Conservation (phyloP, 192 early-diverging fungal species). For the Backusella liffmaniae region DNA sequence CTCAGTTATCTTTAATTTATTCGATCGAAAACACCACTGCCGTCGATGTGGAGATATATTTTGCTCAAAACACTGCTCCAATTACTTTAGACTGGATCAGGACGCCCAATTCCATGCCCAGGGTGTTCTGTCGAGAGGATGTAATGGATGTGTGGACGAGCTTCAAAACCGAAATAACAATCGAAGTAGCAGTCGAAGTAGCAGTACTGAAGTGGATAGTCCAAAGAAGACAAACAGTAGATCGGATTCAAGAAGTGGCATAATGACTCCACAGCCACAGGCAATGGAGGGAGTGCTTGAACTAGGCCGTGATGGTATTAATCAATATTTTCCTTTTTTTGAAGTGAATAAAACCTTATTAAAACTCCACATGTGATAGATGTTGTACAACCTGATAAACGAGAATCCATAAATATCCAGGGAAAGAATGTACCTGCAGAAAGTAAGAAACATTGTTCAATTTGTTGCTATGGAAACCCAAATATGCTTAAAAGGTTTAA, state of each 20-base stretch:
- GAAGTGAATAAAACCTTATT: not conserved
- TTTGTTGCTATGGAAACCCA: not conserved
- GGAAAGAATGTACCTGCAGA: conserved; percentile 15
- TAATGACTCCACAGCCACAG: conserved; percentile 33
- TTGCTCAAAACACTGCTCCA: conserved; percentile 38
- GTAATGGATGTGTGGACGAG: conserved; percentile 31
- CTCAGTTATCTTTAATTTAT: conserved; percentile 25
- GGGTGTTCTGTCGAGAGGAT: conserved; percentile 32
- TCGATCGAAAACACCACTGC: conserved; percentile 44
- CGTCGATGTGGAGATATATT: conserved; percentile 43
- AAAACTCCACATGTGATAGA: conserved; percentile 7
- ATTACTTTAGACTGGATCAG: conserved; percentile 40
- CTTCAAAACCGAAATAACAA: not conserved
- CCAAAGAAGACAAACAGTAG: not conserved
- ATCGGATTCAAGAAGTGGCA: not conserved
- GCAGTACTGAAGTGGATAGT: not conserved
- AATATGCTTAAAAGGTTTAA: not conserved
- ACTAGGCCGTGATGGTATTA: conserved; percentile 30
- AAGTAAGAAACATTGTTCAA: not conserved
- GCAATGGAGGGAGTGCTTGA: conserved; percentile 34
- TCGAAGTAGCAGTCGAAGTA: not conserved
- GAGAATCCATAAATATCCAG: not conserved
- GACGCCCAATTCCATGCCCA: conserved; percentile 28
- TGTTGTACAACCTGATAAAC: conserved; percentile 16
- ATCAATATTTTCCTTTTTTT: not conserved